These are phyloP conservation scores for Collybiopsis confluens DNA, from an alignment of 768 basidiomycete species.

Conservation along the genomic window DNA sequence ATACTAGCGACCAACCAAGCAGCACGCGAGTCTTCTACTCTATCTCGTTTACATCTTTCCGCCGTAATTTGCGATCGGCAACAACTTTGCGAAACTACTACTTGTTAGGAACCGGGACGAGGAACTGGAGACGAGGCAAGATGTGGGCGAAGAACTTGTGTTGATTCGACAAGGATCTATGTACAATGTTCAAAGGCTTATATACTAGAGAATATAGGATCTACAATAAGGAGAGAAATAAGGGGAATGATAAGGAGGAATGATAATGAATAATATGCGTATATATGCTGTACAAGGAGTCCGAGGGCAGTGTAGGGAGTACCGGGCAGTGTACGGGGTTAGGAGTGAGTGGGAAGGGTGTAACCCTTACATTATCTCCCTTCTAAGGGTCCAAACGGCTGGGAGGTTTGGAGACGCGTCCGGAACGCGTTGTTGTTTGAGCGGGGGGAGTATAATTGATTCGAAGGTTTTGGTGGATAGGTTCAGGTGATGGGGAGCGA, in stretches of 20 bases:
- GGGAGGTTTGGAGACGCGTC: conserved; percentile 10
- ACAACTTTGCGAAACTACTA: too few species aligned
- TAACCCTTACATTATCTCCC: neutral
- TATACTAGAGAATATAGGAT: neutral
- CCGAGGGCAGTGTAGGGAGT: neutral
- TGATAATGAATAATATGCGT: neutral
- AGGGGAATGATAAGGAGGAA: neutral
- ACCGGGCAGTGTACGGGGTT: neutral
- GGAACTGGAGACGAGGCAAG: too few species aligned
- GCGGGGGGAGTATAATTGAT: conserved; percentile 7
- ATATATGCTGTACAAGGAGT: neutral
- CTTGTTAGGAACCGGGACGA: too few species aligned
- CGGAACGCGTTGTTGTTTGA: conserved; percentile 11
- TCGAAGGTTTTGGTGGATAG: neutral
- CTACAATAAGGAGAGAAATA: too few species aligned
- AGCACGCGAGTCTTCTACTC: too few species aligned
- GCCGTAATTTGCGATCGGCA: too few species aligned
- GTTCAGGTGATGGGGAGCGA: neutral
- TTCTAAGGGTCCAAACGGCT: neutral
- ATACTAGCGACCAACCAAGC: too few species aligned
- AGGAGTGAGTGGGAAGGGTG: neutral
- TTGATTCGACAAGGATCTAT: neutral
- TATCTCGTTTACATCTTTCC: too few species aligned
- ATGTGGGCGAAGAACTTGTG: neutral
- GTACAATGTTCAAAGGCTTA: neutral